These are phyloP conservation scores for Leishmania turanica DNA, from an alignment of 208 protist species.

Conservation along the genomic window DNA sequence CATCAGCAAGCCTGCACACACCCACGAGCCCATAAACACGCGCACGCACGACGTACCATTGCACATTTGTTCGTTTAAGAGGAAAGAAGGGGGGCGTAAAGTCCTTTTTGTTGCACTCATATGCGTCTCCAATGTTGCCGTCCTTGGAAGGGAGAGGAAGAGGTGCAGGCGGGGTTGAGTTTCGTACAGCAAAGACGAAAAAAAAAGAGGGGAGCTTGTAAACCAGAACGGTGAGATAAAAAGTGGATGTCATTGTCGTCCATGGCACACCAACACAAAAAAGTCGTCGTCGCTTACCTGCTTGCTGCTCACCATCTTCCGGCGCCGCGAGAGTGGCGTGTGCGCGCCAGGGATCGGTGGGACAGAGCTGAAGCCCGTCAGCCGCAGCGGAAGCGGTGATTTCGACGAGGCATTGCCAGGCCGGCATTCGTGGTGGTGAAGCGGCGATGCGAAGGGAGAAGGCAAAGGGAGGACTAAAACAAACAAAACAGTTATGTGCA, in stretches of 20 bases:
- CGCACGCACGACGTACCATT: background rate
- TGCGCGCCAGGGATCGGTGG: background rate
- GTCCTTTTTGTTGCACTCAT: conserved; percentile 4
- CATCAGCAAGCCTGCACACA: background rate
- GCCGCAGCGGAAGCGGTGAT: background rate
- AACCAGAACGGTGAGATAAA: conserved; percentile 12
- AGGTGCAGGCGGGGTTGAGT: background rate
- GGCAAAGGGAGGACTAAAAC: conserved; percentile 7
- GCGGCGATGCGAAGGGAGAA: background rate
- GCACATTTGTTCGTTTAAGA: background rate
- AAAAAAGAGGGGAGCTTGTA: conserved; percentile 1
- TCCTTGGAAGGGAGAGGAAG: background rate
- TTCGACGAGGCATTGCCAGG: background rate
- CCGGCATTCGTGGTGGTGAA: background rate
- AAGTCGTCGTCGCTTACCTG: background rate
- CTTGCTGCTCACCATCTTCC: background rate
- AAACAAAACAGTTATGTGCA: conserved; percentile 10
- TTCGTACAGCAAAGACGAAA: background rate
- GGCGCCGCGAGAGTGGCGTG: background rate
- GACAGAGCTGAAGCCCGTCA: background rate
- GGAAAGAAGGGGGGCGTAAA: background rate
- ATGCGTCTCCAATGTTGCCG: background rate
- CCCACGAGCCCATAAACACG: conserved; percentile 1
- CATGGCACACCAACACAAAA: background rate
- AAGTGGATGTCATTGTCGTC: background rate